phyloP scores from a whole-genome alignment of 768 basidiomycete species.

The Suillus plorans region DNA sequence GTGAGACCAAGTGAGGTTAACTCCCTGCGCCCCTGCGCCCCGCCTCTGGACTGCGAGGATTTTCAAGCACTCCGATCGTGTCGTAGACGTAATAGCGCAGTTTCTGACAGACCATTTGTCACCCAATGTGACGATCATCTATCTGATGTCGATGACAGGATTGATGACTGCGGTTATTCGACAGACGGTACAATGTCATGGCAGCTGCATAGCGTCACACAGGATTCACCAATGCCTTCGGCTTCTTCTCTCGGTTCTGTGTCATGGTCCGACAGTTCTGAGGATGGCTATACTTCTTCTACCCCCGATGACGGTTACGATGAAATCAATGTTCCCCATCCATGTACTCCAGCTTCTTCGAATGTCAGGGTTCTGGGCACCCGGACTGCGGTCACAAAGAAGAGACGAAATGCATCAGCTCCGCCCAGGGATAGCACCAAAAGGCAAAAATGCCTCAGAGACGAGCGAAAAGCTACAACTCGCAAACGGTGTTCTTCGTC shows the following conservation, averaged over 20 bases:
- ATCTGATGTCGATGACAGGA: slow-evolving; percentile 7
- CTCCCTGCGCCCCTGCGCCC: slow-evolving; percentile 23
- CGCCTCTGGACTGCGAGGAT: slow-evolving; percentile 20
- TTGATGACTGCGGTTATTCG: slow-evolving; percentile 21
- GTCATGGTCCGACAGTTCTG: slow-evolving; percentile 12
- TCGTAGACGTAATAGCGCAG: slow-evolving; percentile 15
- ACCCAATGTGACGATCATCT: neutral
- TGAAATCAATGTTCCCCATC: slow-evolving; percentile 17
- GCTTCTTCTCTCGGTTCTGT: slow-evolving; percentile 2
- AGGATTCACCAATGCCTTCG: neutral
- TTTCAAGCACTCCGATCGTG: slow-evolving; percentile 15
- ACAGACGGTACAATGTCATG: slow-evolving; percentile 19
- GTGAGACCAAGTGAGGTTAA: slow-evolving; percentile 29
- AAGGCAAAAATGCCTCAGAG: slow-evolving; percentile 7
- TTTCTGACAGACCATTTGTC: neutral
- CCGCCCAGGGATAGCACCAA: slow-evolving; percentile 5
- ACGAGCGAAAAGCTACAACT: neutral
- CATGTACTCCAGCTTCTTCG: slow-evolving; percentile 22
- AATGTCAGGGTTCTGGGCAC: slow-evolving; percentile 1
- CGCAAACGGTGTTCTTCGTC: neutral
- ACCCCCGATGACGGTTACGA: slow-evolving; percentile 17
- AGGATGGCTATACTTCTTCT: slow-evolving; percentile 13
- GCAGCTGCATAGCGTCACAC: neutral
- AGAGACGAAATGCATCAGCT: neutral
- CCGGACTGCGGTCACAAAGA: neutral